Evolutionary conservation across 2,329 filamentous ascomycete species (phyloP).

Genomic region (Colletotrichum australisinense): DNA sequence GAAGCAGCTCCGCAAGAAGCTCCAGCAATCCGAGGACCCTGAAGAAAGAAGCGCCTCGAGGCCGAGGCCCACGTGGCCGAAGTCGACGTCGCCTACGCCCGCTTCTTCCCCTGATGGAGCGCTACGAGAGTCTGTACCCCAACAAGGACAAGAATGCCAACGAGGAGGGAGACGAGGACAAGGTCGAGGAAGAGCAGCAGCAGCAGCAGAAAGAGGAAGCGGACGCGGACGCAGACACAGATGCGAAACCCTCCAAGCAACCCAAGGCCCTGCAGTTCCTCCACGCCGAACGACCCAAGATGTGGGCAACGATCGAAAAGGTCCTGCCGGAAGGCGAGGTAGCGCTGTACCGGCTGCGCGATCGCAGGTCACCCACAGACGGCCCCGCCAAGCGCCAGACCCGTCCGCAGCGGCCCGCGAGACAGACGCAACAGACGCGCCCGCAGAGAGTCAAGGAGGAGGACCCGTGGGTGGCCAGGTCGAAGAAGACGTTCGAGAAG

Average conservation of each 20-base stretch:
- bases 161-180: constrained; percentile 43
- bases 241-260: constrained; percentile 53
- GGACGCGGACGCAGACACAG: constrained; percentile 47
- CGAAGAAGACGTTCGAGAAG: constrained; percentile 29
- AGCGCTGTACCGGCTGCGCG: constrained; percentile 65
- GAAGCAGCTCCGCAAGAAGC: constrained; percentile 72
- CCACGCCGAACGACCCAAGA: constrained; percentile 62
- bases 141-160: constrained; percentile 44
- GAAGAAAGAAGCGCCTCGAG: constrained; percentile 64
- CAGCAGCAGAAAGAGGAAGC: constrained; percentile 50
- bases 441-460: constrained; percentile 46
- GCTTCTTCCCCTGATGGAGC: constrained; percentile 76
- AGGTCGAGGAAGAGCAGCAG: constrained; percentile 44
- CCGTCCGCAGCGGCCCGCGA: constrained; percentile 32
- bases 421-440: constrained; percentile 31
- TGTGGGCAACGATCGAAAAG: constrained; percentile 77
- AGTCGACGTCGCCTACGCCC: constrained; percentile 81
- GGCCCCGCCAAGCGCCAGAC: constrained; percentile 20
- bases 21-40: constrained; percentile 62
- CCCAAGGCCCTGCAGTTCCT: constrained; percentile 50
- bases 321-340: constrained; percentile 67
- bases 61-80: constrained; percentile 74
- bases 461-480: constrained; percentile 44
- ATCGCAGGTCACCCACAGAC: constrained; percentile 55
- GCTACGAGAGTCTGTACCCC: constrained; percentile 75